These are phyloP conservation scores for Globisporangium lucens DNA, from an alignment of 352 stramenopile species.

Conservation along the genomic window DNA sequence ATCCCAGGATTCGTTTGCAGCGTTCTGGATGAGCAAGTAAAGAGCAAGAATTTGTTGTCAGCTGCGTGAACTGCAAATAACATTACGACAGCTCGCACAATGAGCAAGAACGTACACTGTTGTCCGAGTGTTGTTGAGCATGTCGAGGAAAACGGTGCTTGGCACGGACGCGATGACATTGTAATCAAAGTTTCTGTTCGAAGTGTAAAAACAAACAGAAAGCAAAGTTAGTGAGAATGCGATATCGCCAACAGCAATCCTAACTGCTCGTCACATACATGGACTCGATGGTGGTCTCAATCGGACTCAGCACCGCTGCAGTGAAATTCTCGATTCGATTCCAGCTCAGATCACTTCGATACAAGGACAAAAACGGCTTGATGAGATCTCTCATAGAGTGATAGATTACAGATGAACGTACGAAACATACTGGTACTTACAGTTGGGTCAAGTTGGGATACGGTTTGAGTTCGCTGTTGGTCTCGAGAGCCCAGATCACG, in stretches of 20 bases:
- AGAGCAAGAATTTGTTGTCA: background rate
- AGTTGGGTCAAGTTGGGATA: constrained; percentile 40
- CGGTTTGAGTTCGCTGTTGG: constrained; percentile 42
- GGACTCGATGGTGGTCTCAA: constrained; percentile 39
- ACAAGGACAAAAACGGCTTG: background rate
- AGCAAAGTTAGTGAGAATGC: background rate
- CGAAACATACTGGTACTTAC: constrained; percentile 25
- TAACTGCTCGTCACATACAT: constrained; percentile 35
- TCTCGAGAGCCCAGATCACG: constrained; percentile 53
- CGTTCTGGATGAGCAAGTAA: constrained; percentile 24
- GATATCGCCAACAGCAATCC: background rate
- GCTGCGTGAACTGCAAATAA: background rate
- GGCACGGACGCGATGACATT: constrained; percentile 61
- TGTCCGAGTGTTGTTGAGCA: constrained; percentile 39
- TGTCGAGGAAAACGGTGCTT: constrained; percentile 43
- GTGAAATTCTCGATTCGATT: constrained; percentile 62
- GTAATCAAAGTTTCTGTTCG: constrained; percentile 47
- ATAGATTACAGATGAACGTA: background rate
- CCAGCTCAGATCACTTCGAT: constrained; percentile 46
- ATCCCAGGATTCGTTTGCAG: constrained; percentile 53
- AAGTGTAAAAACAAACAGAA: background rate
- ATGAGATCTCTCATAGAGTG: background rate
- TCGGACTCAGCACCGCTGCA: constrained; percentile 37
- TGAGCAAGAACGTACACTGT: constrained; percentile 38
- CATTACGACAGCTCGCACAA: background rate